Conservation (phyloP, 2,329 filamentous ascomycete genomes). For the Fusarium paranaense region DNA sequence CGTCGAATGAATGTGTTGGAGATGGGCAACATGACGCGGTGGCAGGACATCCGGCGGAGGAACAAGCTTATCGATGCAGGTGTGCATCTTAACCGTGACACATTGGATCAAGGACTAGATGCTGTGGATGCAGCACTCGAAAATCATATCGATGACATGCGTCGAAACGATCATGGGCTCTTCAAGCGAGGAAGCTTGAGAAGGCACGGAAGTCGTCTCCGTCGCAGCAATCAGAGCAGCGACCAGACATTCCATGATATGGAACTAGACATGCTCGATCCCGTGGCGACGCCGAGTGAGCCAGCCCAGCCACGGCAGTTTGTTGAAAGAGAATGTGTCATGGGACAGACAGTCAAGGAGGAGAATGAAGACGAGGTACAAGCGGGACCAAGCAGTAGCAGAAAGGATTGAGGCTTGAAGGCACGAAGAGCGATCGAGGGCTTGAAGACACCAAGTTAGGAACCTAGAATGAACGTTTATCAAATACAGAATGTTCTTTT, state of each 20-base stretch:
- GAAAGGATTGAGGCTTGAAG: constrained; percentile 6
- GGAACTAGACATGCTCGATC: constrained; percentile 46
- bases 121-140: constrained; percentile 53
- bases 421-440: background rate
- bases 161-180: constrained; percentile 48
- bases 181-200: constrained; percentile 44
- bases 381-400: constrained; percentile 10
- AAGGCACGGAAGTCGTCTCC: constrained; percentile 36
- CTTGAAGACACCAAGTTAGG: constrained; percentile 11
- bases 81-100: constrained; percentile 51
- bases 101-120: constrained; percentile 50
- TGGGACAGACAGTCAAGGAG: constrained; percentile 53
- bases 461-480: constrained; percentile 38
- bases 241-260: constrained; percentile 44
- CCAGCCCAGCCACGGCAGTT: constrained; percentile 29
- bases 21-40: constrained; percentile 74
- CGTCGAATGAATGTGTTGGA: constrained; percentile 79
- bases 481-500: constrained; percentile 38
- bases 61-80: constrained; percentile 67
- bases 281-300: constrained; percentile 17
- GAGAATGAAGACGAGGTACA: constrained; percentile 45
- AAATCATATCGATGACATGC: constrained; percentile 51
- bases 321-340: constrained; percentile 51
- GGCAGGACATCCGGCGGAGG: constrained; percentile 76
- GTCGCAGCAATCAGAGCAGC: constrained; percentile 47